A percentile compares a stretch with the other conserved stretches of the same genome.
These are phyloP conservation scores for Bipolaris bicolor DNA, from an alignment of 2,329 filamentous ascomycete species.

Conservation along the genomic window DNA sequence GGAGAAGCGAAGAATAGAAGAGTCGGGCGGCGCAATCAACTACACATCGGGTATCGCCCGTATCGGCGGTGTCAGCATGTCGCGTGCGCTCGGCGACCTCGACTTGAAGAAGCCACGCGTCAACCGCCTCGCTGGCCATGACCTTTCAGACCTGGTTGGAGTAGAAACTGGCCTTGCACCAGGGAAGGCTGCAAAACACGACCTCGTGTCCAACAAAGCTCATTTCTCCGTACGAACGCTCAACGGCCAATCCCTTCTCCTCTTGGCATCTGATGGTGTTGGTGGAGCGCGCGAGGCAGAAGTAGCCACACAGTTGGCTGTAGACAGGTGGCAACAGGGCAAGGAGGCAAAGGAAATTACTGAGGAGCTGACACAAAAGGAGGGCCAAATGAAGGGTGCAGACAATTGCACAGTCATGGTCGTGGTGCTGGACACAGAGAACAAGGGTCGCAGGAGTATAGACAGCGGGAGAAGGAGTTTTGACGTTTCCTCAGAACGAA, in stretches of 20 bases:
- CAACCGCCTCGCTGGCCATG: slow-evolving; percentile 33
- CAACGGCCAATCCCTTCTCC: slow-evolving; percentile 25
- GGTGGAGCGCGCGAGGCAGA: slow-evolving; percentile 27
- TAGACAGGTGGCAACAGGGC: slow-evolving; percentile 23
- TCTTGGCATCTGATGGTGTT: slow-evolving; percentile 33
- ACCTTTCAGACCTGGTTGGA: slow-evolving; percentile 31
- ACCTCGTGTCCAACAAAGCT: slow-evolving; percentile 34
- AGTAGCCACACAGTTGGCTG: slow-evolving; percentile 24
- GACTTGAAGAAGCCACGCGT: slow-evolving; percentile 34
- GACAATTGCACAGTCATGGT: slow-evolving; percentile 35
- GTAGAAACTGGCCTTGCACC: slow-evolving; percentile 33
- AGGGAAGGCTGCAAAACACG: slow-evolving; percentile 25
- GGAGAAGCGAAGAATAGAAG: slow-evolving; percentile 31
- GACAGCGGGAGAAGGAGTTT: slow-evolving; percentile 17
- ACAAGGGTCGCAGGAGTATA: slow-evolving; percentile 16
- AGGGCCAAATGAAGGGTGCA: slow-evolving; percentile 21
- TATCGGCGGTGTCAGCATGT: slow-evolving; percentile 36
- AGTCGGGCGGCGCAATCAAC: slow-evolving; percentile 31
- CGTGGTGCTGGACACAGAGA: slow-evolving; percentile 24
- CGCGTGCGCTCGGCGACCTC: slow-evolving; percentile 30
- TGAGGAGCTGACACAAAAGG: slow-evolving; percentile 21
- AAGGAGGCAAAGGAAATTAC: slow-evolving; percentile 26
- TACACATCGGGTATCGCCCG: slow-evolving; percentile 29
- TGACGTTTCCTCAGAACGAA: slow-evolving; percentile 11
- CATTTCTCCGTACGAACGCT: slow-evolving; percentile 27